Evolutionary conservation across 2,329 filamentous ascomycete species (phyloP).

Genomic region (Fusarium liriodendri): DNA sequence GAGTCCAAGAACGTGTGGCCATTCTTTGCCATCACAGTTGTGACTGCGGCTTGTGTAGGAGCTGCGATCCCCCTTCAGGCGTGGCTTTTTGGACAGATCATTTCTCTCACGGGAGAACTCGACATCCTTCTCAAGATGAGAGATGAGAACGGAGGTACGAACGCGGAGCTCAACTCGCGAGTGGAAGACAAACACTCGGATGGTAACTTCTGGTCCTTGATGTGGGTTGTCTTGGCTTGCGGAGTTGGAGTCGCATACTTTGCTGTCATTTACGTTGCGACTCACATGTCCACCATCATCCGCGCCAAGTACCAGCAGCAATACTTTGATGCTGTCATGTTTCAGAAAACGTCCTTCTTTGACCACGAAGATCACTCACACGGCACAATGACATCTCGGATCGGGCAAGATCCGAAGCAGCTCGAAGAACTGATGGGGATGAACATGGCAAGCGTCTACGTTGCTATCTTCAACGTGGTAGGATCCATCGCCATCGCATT

Average conservation of each 20-base stretch:
- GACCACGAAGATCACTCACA: conserved; percentile 70
- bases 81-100: conserved; percentile 65
- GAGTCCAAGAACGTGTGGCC: conserved; percentile 66
- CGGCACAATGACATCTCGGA: conserved; percentile 68
- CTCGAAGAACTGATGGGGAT: conserved; percentile 72
- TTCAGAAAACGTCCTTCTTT: conserved; percentile 70
- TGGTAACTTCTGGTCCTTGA: conserved; percentile 72
- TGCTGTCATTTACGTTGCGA: conserved; percentile 51
- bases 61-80: conserved; percentile 63
- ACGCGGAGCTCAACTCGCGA: conserved; percentile 33
- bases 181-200: conserved; percentile 50
- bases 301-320: conserved; percentile 68
- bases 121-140: neutral
- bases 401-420: conserved; percentile 68
- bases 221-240: conserved; percentile 71
- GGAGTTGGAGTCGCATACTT: conserved; percentile 66
- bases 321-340: conserved; percentile 70
- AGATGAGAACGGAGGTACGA: neutral
- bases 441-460: conserved; percentile 72
- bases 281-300: conserved; percentile 59
- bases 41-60: conserved; percentile 58
- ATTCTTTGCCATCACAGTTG: conserved; percentile 61
- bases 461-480: conserved; percentile 73
- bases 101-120: conserved; percentile 44
- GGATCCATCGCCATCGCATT: conserved; percentile 76